These are phyloP conservation scores for Camellia sinensis DNA, from an alignment of 148 eudicot species.

Conservation along the genomic window DNA sequence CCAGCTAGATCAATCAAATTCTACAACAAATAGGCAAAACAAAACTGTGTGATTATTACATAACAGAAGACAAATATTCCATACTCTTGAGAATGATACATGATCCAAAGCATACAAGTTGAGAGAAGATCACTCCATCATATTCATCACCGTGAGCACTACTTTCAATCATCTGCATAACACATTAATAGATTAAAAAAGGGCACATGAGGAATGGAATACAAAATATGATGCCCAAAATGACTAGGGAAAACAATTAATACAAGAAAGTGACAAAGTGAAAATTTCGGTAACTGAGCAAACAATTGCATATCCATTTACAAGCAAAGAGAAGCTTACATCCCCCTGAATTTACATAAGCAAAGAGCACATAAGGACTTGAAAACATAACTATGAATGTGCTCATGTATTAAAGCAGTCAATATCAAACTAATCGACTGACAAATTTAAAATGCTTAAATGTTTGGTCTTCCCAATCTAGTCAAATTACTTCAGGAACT, in stretches of 20 bases:
- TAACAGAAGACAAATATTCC: constrained; percentile 1
- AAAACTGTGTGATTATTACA: constrained; percentile 15
- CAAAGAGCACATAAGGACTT: constrained; percentile 5
- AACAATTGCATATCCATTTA: neutral
- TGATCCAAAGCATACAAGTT: constrained; percentile 56
- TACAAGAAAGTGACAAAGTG: neutral
- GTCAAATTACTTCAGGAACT: neutral
- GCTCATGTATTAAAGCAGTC: neutral
- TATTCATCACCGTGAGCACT: constrained; percentile 95
- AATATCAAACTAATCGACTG: neutral
- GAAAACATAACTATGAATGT: neutral
- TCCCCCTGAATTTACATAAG: neutral
- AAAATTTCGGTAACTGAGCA: neutral
- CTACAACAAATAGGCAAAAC: constrained; percentile 32
- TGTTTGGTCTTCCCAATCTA: neutral
- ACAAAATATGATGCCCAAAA: neutral
- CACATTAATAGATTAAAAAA: neutral
- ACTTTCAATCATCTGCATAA: constrained; percentile 87
- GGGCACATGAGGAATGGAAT: neutral
- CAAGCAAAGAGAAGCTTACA: neutral
- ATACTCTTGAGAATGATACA: neutral
- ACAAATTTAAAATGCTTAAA: neutral
- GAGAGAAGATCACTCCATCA: constrained; percentile 95
- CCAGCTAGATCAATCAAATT: constrained; percentile 98
- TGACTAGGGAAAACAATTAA: neutral